A percentile compares a stretch with the other conserved stretches of the same genome.
phyloP scores from a whole-genome alignment of 768 basidiomycete species.

The Rhodotorula sphaerocarpa region DNA sequence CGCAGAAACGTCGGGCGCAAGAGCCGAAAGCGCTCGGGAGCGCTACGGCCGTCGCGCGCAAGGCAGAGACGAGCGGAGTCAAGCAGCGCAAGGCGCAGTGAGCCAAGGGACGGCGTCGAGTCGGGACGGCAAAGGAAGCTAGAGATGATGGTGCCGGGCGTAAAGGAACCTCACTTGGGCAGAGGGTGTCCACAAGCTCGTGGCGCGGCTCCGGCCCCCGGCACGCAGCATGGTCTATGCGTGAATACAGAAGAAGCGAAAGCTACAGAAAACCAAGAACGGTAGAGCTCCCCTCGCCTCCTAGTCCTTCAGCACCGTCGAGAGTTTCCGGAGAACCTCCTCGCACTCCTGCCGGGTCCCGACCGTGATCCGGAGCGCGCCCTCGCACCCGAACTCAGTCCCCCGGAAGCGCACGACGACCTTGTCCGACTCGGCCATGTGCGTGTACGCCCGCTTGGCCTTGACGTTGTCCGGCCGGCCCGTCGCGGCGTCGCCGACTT shows the following conservation, averaged over 20 bases:
- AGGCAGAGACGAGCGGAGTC: background rate
- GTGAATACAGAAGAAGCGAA: too few relatives aligned
- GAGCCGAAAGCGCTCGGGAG: conserved; percentile 1
- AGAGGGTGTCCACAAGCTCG: too few relatives aligned
- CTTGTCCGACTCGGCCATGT: conserved; percentile 55
- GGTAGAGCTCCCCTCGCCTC: too few relatives aligned
- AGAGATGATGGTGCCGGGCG: too few relatives aligned
- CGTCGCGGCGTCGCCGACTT: conserved; percentile 51
- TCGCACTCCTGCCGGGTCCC: conserved; percentile 74
- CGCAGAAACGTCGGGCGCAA: conserved; percentile 2
- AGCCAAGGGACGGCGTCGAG: too few relatives aligned
- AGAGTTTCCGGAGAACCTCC: conserved; percentile 53
- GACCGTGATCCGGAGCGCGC: conserved; percentile 79
- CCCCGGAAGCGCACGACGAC: conserved; percentile 90
- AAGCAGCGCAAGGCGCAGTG: conserved; percentile 22
- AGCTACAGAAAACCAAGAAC: too few relatives aligned
- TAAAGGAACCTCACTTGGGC: too few relatives aligned
- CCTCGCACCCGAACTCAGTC: conserved; percentile 71
- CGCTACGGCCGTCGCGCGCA: conserved; percentile 8
- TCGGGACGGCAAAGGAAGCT: too few relatives aligned
- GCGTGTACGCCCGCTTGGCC: conserved; percentile 60
- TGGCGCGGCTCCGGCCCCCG: too few relatives aligned
- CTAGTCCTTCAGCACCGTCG: conserved; percentile 39
- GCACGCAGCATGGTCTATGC: too few relatives aligned
- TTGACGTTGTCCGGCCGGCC: conserved; percentile 56